Percentiles rank a stretch among this genome's conserved stretches.
These are phyloP conservation scores for Neurospora sp. DNA, from an alignment of 495 filamentous ascomycete species.

Conservation along the genomic window DNA sequence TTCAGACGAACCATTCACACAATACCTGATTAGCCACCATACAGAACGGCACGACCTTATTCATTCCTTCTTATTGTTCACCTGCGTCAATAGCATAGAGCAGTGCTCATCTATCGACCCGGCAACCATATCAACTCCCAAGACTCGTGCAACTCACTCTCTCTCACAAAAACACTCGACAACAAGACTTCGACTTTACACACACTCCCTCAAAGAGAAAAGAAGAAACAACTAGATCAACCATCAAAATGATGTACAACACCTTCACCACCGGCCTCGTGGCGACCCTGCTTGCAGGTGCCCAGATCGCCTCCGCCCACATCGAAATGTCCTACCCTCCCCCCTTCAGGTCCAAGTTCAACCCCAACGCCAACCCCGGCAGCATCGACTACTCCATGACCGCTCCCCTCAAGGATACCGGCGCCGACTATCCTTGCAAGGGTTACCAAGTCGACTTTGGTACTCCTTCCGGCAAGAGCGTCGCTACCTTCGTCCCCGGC, in stretches of 20 bases:
- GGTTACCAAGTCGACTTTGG: constrained; percentile 48
- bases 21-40: neutral
- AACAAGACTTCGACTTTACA: neutral
- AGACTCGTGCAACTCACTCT: neutral
- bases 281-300: constrained; percentile 18
- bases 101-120: neutral
- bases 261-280: constrained; percentile 17
- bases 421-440: constrained; percentile 56
- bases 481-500: constrained; percentile 46
- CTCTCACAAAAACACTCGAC: neutral
- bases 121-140: neutral
- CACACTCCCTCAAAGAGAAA: neutral
- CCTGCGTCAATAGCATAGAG: neutral
- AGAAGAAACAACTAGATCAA: neutral
- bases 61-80: neutral
- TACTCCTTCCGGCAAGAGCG: constrained; percentile 32
- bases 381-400: constrained; percentile 49
- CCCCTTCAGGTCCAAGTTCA: constrained; percentile 43
- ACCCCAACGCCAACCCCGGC: constrained; percentile 31
- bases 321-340: constrained; percentile 50
- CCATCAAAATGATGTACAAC: constrained; percentile 27
- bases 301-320: constrained; percentile 41
- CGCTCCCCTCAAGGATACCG: constrained; percentile 37
- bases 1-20: neutral
- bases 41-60: neutral